These are phyloP conservation scores for Phialophora verrucosa DNA, from an alignment of 2,329 filamentous ascomycete species.

Conservation along the genomic window DNA sequence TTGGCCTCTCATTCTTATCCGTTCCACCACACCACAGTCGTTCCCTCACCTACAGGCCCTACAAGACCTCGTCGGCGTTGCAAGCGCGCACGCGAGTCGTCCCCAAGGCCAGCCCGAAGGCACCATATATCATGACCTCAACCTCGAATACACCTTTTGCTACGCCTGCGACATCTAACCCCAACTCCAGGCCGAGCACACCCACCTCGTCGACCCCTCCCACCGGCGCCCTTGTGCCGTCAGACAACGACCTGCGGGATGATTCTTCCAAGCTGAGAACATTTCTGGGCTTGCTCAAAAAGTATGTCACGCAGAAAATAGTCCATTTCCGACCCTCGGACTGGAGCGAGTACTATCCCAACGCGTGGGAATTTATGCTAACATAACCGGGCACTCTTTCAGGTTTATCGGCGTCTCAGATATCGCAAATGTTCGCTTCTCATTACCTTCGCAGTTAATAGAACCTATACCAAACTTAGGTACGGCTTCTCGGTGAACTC, in stretches of 20 bases:
- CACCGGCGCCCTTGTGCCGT: slow-evolving; percentile 35
- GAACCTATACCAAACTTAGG: slow-evolving; percentile 93
- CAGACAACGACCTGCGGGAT: slow-evolving; percentile 66
- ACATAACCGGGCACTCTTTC: slow-evolving; percentile 32
- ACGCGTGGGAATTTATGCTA: slow-evolving; percentile 20
- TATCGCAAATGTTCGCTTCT: slow-evolving; percentile 94
- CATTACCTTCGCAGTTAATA: slow-evolving; percentile 89
- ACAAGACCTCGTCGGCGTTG: slow-evolving; percentile 17
- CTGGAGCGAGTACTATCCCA: background rate
- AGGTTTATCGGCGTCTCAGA: slow-evolving; percentile 97
- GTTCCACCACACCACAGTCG: slow-evolving; percentile 13
- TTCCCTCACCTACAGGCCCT: slow-evolving; percentile 10
- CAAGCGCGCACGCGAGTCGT: slow-evolving; percentile 16
- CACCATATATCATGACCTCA: slow-evolving; percentile 33
- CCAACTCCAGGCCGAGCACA: slow-evolving; percentile 35
- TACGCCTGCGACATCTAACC: slow-evolving; percentile 31
- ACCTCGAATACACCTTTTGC: slow-evolving; percentile 35
- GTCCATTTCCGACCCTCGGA: background rate
- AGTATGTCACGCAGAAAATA: slow-evolving; percentile 62
- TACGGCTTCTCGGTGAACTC: slow-evolving; percentile 43
- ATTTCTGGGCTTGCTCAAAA: slow-evolving; percentile 84
- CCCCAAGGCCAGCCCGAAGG: background rate
- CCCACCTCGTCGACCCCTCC: slow-evolving; percentile 43
- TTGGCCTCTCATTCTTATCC: slow-evolving; percentile 21
- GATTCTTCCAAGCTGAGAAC: slow-evolving; percentile 89